Evolutionary conservation across 768 basidiomycete species (phyloP), one percentile per base, ranked within the genome.

Genomic region (Sarcodon aspratus): DNA sequence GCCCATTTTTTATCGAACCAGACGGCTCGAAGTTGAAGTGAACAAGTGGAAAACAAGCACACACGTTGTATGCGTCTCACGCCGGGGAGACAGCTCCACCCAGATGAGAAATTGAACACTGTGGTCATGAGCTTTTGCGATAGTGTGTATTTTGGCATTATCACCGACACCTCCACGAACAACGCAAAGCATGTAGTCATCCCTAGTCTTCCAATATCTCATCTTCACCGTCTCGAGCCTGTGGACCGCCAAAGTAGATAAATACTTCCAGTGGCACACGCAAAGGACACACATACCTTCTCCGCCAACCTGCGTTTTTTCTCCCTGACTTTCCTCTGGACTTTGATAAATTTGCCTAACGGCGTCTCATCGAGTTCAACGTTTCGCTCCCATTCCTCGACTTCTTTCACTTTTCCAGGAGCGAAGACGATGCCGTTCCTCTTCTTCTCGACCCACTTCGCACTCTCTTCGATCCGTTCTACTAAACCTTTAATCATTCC

Each of bases 401-500:
- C 85, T 36, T 82, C 80, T 2, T 63, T 66, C 55, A 85, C 61
- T 55, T 78, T 78, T 3, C 76, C 79, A 1, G 96, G 95, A 3
- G 79, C 75, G 56, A 98, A 93, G 18, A 66, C 65, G 3, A 96
- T 81, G 17, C 68, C 70, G 49, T 77, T 78, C 49, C 96, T 71
- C 59, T 69, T 74, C 58, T 75, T 67, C 60, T 89, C 83, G 36
- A 88, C 72, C 89, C 85, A 97, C 51, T 68, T 74, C 11, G 74
- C 73, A 52, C 85, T 90, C 57, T 89, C 87, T 54, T 98, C 93
- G 40, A 95, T 66, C 15, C 90, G 80, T 60, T 97, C 95, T 46
- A 95, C 69, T 10, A 99, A 69, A 0, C 72, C 70, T 66, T 94
- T 97, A 18, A 90, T 71, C 36, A 70, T 55, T 2, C 69, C 73